Base-by-base conservation (phyloP, 306 rosid genomes). In the Dicorynia guianensis region DNA sequence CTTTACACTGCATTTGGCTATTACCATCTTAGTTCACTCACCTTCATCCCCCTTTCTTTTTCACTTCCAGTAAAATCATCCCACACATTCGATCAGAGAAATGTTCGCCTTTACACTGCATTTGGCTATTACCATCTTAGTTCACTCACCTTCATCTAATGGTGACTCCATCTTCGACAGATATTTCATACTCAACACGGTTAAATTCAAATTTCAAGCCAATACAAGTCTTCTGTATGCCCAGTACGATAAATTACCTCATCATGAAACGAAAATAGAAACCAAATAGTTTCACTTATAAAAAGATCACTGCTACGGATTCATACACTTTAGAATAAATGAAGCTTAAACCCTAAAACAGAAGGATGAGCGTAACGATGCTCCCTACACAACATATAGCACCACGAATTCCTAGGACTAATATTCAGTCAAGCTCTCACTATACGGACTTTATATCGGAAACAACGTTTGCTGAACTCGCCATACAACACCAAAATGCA, bases 381-480 rank as follows among this genome's bases (percentile, higher is more conserved):
- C 7, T 60, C 3, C 46, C 10, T 34, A 0, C 6, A 18, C 40
- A 36, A 58, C 56, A 71, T 11, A 10, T 50, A 49, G 59, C 58
- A 48, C 33, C 35, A 50, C 18, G 39, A 10, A 63, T 10, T 63
- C 66, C n/a, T 4, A 40, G 25, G 2, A 42, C 64, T 63, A 47
- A 13, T 25, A 58, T 18, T 62, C 47, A 20, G 40, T 50, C 13
- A 63, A 63, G 14, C 47, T 12, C 33, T 40, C 33, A 25, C 54
- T 5, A 79, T 49, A 68, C 47, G 54, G 74, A 80, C 63, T 75
- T 54, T 38, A 67, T 12, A 53, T 39, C 18, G 74, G 36, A 73
- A 34, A 47, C 77, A 55, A 8, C 48, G n/a, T 25, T 19, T 0
- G 69, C 71, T 36, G 49, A 66, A 67, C 15, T 6, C 47, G 34